Percentiles rank a stretch among this genome's conserved stretches.
Evolutionary conservation across 2,329 filamentous ascomycete genomes (phyloP).

Genomic region (Neopestalotiopsis clavispora): DNA sequence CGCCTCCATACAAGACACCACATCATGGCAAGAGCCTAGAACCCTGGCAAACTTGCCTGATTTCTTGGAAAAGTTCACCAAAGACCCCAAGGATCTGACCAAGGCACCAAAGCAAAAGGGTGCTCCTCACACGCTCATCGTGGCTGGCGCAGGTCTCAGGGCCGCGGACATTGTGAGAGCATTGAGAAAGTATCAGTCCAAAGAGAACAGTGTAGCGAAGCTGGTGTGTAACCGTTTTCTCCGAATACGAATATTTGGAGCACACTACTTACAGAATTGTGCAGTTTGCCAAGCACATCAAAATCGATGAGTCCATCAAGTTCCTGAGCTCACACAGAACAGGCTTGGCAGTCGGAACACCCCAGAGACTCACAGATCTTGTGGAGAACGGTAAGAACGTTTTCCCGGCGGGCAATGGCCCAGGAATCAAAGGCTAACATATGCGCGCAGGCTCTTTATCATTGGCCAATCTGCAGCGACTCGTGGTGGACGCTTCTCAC

Average conservation of each 20-base stretch:
- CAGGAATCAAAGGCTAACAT: background rate
- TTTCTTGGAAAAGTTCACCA: conserved; percentile 74
- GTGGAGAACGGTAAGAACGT: conserved; percentile 73
- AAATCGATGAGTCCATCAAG: conserved; percentile 82
- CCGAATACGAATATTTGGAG: background rate
- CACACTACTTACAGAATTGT: background rate
- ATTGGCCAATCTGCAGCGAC: conserved; percentile 71
- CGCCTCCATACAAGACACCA: conserved; percentile 79
- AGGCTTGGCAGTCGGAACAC: conserved; percentile 90
- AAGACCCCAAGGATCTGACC: conserved; percentile 62
- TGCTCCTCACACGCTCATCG: conserved; percentile 83
- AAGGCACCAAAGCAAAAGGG: conserved; percentile 72
- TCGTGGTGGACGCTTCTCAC: conserved; percentile 90
- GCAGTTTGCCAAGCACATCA: conserved; percentile 95
- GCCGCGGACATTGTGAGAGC: conserved; percentile 82
- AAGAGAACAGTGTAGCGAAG: conserved; percentile 81
- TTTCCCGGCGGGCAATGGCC: background rate
- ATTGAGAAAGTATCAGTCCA: conserved; percentile 78
- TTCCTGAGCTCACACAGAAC: conserved; percentile 74
- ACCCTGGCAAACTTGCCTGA: conserved; percentile 74
- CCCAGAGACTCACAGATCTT: conserved; percentile 79
- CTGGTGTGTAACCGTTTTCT: conserved; percentile 52
- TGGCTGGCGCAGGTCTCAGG: conserved; percentile 83
- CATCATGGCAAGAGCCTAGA: conserved; percentile 70
- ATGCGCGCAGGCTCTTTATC: conserved; percentile 66